A percentile compares a stretch with the other conserved stretches of the same genome.
phyloP scores from a whole-genome alignment of 2,329 filamentous ascomycete genomes.

The Beauveria rudraprayagi region DNA sequence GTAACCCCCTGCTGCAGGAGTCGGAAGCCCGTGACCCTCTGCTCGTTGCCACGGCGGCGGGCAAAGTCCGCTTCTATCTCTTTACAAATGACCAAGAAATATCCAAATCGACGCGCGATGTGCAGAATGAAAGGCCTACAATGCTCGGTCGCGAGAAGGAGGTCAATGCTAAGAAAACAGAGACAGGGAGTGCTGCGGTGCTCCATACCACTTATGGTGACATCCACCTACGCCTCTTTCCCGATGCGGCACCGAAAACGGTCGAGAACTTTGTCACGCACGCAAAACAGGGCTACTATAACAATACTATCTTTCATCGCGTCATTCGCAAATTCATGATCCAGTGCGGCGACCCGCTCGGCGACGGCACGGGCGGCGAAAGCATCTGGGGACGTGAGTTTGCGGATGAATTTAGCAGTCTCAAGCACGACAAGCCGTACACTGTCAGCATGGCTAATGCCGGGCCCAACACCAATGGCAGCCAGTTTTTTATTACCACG shows the following conservation, averaged over 20 bases:
- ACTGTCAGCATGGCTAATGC: constrained; percentile 98
- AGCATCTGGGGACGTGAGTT: constrained; percentile 95
- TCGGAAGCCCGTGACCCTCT: constrained; percentile 88
- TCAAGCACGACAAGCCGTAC: constrained; percentile 93
- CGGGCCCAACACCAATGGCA: constrained; percentile 88
- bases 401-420: constrained; percentile 82
- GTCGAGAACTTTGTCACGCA: constrained; percentile 98
- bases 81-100: constrained; percentile 87
- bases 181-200: constrained; percentile 71
- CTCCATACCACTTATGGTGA: constrained; percentile 92
- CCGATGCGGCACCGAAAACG: constrained; percentile 83
- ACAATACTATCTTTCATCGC: constrained; percentile 94
- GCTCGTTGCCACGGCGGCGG: constrained; percentile 72
- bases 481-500: constrained; percentile 97
- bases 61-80: constrained; percentile 93
- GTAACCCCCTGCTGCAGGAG: constrained; percentile 86
- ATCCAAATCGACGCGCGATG: constrained; percentile 75
- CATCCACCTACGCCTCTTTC: constrained; percentile 87
- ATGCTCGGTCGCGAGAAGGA: constrained; percentile 51
- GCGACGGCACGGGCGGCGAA: constrained; percentile 78
- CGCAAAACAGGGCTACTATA: constrained; percentile 85
- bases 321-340: constrained; percentile 99
- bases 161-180: constrained; percentile 46
- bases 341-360: constrained; percentile 89
- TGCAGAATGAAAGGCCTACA: constrained; percentile 90